These are phyloP conservation scores for Ophiostoma sp. DNA, from an alignment of 2,329 filamentous ascomycete genomes.

Conservation along the genomic window DNA sequence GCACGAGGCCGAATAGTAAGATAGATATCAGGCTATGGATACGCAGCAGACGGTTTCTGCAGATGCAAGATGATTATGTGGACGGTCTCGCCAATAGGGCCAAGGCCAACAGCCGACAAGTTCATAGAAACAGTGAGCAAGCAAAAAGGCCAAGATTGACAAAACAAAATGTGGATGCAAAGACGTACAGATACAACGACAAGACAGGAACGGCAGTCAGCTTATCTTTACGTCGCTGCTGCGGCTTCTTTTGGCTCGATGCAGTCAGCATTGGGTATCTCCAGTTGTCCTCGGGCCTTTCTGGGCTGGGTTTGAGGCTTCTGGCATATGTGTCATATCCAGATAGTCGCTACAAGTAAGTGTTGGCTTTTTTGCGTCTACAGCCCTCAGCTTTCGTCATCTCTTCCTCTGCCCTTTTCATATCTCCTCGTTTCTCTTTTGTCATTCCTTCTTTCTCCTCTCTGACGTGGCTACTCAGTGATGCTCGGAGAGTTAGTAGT, in stretches of 20 bases:
- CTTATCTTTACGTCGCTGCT: background rate
- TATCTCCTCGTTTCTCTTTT: background rate
- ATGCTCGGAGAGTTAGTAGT: background rate
- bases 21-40: background rate
- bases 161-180: background rate
- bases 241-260: background rate
- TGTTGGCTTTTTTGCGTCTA: background rate
- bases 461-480: background rate
- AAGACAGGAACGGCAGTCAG: slow-evolving; percentile 1
- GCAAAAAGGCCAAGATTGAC: background rate
- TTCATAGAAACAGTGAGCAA: background rate
- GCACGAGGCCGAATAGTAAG: background rate
- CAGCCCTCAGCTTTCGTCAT: background rate
- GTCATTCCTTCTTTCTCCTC: background rate
- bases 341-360: background rate
- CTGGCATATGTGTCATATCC: background rate
- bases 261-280: slow-evolving; percentile 6
- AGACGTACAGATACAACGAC: background rate
- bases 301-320: background rate
- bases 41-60: background rate
- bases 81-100: background rate
- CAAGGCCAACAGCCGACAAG: background rate
- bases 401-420: background rate
- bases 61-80: background rate
- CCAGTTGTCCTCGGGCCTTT: background rate